These are phyloP conservation scores for Cyberlindnera xishuangbannaensis DNA, from an alignment of 805 yeast species.

Conservation along the genomic window DNA sequence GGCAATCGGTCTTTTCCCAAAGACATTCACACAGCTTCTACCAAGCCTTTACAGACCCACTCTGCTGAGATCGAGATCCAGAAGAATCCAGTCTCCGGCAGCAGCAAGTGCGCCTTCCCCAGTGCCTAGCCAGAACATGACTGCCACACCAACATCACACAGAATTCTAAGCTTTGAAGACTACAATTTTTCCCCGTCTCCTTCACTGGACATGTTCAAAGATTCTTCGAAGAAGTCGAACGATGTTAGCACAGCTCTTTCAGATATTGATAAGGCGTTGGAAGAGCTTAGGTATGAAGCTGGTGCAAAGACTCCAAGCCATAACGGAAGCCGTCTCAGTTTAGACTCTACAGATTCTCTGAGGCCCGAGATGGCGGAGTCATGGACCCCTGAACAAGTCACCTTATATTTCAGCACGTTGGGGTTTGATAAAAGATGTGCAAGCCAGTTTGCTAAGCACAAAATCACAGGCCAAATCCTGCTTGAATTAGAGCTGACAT, in stretches of 20 bases:
- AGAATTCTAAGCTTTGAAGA: conserved; percentile 13
- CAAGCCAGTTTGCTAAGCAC: conserved; percentile 78
- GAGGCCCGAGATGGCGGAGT: conserved; percentile 42
- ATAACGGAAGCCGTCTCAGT: conserved; percentile 12
- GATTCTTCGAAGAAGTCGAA: background rate
- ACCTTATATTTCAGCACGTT: conserved; percentile 63
- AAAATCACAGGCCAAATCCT: conserved; percentile 85
- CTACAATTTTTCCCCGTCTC: conserved; percentile 1
- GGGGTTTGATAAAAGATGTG: conserved; percentile 71
- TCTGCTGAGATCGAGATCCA: conserved; percentile 53
- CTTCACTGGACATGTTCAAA: no score
- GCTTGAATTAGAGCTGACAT: conserved; percentile 77
- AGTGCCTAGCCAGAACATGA: conserved; percentile 7
- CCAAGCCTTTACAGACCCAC: conserved; percentile 35
- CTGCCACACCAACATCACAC: conserved; percentile 12
- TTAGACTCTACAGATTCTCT: conserved; percentile 26
- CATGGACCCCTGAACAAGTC: conserved; percentile 88
- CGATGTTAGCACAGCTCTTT: conserved; percentile 45
- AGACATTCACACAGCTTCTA: conserved; percentile 67
- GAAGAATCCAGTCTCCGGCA: conserved; percentile 37
- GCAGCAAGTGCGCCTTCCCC: conserved; percentile 17
- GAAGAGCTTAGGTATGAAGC: conserved; percentile 47
- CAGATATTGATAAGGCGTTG: conserved; percentile 69
- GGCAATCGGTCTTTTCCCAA: conserved; percentile 85
- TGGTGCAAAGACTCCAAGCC: conserved; percentile 6